phyloP scores from a whole-genome alignment of 2,329 filamentous ascomycete species.

The Fusarium sambucinum region DNA sequence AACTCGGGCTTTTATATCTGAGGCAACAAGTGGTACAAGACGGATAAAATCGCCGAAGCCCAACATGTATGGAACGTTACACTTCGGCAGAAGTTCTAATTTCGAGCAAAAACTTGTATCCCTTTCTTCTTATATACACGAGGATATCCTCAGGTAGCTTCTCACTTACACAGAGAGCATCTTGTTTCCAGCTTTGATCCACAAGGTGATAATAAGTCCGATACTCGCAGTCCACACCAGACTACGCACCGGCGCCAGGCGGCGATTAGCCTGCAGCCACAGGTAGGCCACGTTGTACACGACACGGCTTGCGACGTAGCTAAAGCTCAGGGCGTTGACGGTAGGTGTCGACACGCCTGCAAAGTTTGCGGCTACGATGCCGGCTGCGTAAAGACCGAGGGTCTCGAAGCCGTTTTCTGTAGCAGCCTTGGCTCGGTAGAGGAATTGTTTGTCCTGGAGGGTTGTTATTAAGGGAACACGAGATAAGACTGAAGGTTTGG shows the following conservation, averaged over 20 bases:
- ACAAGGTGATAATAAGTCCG: conserved; percentile 53
- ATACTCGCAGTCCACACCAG: conserved; percentile 55
- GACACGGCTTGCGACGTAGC: conserved; percentile 56
- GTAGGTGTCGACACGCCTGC: conserved; percentile 53
- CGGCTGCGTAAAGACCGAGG: conserved; percentile 58
- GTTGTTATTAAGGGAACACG: neutral
- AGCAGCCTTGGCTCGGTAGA: conserved; percentile 66
- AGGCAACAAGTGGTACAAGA: conserved; percentile 21
- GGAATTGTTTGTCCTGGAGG: conserved; percentile 64
- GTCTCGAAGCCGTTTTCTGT: conserved; percentile 60
- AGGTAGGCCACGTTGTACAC: conserved; percentile 60
- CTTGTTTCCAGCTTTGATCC: conserved; percentile 56
- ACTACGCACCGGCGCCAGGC: conserved; percentile 54
- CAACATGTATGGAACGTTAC: neutral
- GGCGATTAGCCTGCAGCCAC: conserved; percentile 56
- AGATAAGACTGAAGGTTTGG: neutral
- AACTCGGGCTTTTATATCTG: conserved; percentile 14
- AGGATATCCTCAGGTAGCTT: neutral
- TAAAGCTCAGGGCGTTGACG: conserved; percentile 56
- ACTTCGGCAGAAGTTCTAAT: neutral
- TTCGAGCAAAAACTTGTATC: neutral
- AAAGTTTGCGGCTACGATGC: conserved; percentile 61
- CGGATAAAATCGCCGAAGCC: conserved; percentile 25
- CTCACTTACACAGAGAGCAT: conserved; percentile 25
- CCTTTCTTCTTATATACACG: neutral